Percentiles rank a stretch among this genome's conserved stretches.
Conservation (phyloP, 176 grass and related monocot species). For the Musa beccarii region DNA sequence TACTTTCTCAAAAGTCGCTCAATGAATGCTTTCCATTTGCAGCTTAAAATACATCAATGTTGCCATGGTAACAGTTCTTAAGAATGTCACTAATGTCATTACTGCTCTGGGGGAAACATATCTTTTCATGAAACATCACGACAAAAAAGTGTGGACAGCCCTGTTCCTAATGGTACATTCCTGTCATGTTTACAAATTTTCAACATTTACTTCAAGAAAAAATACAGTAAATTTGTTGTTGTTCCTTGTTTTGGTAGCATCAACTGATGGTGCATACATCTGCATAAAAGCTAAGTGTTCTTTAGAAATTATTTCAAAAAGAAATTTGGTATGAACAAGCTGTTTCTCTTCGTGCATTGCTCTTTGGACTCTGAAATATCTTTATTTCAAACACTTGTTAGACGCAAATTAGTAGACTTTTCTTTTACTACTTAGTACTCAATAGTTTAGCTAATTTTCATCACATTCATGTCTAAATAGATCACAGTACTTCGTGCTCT, state of each 20-base stretch:
- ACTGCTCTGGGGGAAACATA: constrained; percentile 94
- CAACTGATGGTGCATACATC: no score
- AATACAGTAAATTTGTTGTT: background rate
- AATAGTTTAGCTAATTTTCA: background rate
- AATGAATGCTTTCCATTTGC: constrained; percentile 28
- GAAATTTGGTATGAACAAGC: background rate
- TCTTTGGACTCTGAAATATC: background rate
- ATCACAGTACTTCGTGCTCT: background rate
- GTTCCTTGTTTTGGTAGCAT: background rate
- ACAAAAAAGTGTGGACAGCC: constrained; percentile 77
- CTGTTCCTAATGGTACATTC: constrained; percentile 68
- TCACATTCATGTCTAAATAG: background rate
- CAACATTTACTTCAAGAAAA: background rate
- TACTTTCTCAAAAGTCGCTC: constrained; percentile 6
- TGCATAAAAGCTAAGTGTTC: background rate
- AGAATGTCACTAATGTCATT: constrained; percentile 89
- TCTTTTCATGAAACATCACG: constrained; percentile 80
- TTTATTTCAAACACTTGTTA: background rate
- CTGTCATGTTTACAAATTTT: constrained; percentile 12
- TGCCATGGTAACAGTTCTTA: constrained; percentile 92
- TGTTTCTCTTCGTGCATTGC: background rate
- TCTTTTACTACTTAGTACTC: background rate
- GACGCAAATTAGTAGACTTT: background rate
- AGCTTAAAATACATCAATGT: constrained; percentile 98
- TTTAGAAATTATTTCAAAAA: background rate